These are phyloP conservation scores for Claviceps sp. DNA, from an alignment of 2,329 filamentous ascomycete species.

Conservation along the genomic window DNA sequence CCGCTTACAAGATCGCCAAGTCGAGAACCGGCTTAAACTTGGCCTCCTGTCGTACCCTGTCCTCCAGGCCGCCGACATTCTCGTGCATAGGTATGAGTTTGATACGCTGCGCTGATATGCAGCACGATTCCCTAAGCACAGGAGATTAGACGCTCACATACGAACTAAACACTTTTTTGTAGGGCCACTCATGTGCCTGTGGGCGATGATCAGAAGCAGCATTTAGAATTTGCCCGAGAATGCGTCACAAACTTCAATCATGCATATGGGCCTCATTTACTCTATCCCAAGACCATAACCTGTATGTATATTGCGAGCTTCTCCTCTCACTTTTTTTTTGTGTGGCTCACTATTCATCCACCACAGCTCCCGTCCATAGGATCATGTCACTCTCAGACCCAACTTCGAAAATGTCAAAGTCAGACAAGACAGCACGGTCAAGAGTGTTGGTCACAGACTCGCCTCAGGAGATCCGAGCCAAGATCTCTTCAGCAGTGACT, in stretches of 20 bases:
- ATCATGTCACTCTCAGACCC: conserved; percentile 84
- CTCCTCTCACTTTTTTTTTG: background rate
- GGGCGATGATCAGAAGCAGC: conserved; percentile 88
- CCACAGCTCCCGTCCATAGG: conserved; percentile 59
- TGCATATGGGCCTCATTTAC: conserved; percentile 49
- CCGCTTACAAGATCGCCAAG: conserved; percentile 42
- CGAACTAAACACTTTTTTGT: background rate
- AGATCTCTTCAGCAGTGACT: conserved; percentile 63
- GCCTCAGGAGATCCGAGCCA: conserved; percentile 47
- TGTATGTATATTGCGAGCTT: conserved; percentile 32
- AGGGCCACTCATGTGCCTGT: conserved; percentile 90
- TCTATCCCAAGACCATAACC: conserved; percentile 56
- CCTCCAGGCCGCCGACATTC: conserved; percentile 84
- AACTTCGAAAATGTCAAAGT: conserved; percentile 87
- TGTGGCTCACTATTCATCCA: background rate
- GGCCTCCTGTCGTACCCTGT: conserved; percentile 95
- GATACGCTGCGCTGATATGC: too few relatives aligned
- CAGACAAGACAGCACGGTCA: conserved; percentile 54
- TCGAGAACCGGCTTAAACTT: conserved; percentile 55
- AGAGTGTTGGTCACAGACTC: conserved; percentile 73
- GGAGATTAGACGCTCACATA: conserved; percentile 1
- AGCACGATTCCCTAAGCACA: background rate
- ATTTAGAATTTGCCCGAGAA: conserved; percentile 84
- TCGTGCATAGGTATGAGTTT: conserved; percentile 56
- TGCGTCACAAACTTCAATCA: conserved; percentile 81